phyloP scores from a whole-genome alignment of 108 stramenopile genomes.

The Skeletonema tropicum region DNA sequence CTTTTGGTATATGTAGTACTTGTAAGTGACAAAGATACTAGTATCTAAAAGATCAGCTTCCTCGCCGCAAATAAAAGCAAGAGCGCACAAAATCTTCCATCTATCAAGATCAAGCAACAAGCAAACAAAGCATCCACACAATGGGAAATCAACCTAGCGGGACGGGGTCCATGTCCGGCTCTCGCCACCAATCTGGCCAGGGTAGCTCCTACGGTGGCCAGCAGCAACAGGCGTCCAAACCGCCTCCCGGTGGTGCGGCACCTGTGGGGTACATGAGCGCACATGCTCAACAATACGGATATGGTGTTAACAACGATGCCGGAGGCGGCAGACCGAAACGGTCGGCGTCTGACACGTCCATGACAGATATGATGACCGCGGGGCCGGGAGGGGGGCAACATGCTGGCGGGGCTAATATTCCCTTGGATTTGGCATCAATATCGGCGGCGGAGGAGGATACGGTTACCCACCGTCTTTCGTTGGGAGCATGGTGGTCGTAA shows the following conservation, averaged over 20 bases:
- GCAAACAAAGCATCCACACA: background rate
- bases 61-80: no score
- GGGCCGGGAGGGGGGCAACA: background rate
- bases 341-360: slow-evolving; percentile 39
- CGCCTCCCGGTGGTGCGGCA: slow-evolving; percentile 33
- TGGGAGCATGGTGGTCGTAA: slow-evolving; percentile 99
- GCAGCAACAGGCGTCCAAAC: slow-evolving; percentile 3
- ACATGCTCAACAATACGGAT: slow-evolving; percentile 31
- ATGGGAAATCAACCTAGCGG: slow-evolving; percentile 46
- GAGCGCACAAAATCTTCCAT: no score
- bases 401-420: background rate
- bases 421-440: slow-evolving; percentile 38
- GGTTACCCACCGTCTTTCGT: slow-evolving; percentile 97
- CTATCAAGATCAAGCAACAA: no score
- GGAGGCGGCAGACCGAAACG: slow-evolving; percentile 8
- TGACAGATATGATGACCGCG: slow-evolving; percentile 28
- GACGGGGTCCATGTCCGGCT: slow-evolving; percentile 26
- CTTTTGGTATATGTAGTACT: no score
- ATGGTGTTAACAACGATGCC: slow-evolving; percentile 3
- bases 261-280: slow-evolving; percentile 28
- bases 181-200: slow-evolving; percentile 14
- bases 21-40: no score
- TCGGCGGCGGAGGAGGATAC: slow-evolving; percentile 80
- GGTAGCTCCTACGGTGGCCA: slow-evolving; percentile 2
- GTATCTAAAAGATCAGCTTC: no score